Base-by-base conservation (phyloP, 306 rosid species). In the Glycyrrhiza uralensis region DNA sequence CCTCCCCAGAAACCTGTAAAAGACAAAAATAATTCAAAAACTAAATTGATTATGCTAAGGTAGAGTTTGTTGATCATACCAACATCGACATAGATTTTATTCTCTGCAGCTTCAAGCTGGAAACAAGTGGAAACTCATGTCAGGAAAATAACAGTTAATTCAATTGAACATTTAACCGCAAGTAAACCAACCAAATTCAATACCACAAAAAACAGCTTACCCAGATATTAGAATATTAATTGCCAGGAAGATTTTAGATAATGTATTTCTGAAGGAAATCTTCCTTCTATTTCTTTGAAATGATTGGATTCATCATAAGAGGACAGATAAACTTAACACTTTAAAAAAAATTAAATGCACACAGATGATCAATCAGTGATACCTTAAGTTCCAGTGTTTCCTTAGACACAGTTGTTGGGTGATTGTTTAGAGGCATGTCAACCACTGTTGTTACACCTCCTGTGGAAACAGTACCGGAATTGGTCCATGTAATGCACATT, bases 1-100 rank as follows among this genome's bases (percentile, higher is more conserved):
- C 98, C 98, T 82, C 98, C 98, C 98, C 97, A 94, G 69, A 94
- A 94, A 66, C 98, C 98, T 94, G 87, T 60, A 75, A 38, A 76
- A 38, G 61, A 11, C 1, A 59, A 47, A 62, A 29, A 4, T 5
- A 7, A 22, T 14, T 71, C 57, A 81, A 73, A 77, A 41, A 79
- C 49, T 72, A 61, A 28, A 57, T 17, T 59, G 41, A 15, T 52
- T 20, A 59, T 47, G 64, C 29, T 23, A 63, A 76, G 36, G 15
- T 24, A 65, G 60, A 63, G 57, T 15, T 67, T 33, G 9, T 64
- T 35, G 58, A 76, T 42, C 91, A 72, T 91, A 94, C 98, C 97
- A 77, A 80, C 95, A 80, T 94, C 98, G 14, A 94, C 92, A 62
- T 86, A 66, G 63, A 94, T 87, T 81, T 90, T 85, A 74, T 82